A percentile compares a stretch with the other conserved stretches of the same genome.
phyloP scores from a whole-genome alignment of 2,329 filamentous ascomycete genomes.

The Diplodia seriata region DNA sequence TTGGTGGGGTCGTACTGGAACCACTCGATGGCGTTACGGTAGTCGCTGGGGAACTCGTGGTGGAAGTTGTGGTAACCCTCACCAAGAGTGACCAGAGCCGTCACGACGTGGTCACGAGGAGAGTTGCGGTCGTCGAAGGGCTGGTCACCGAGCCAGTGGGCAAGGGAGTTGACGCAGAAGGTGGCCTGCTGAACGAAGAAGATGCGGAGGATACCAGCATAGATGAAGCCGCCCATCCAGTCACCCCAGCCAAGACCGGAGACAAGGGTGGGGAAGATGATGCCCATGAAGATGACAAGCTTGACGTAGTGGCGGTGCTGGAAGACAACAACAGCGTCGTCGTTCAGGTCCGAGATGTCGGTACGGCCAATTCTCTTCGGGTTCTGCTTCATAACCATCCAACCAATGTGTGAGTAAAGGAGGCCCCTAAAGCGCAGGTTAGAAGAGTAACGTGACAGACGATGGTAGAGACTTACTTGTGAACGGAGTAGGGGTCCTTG shows the following conservation, averaged over 20 bases:
- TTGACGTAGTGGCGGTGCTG: constrained; percentile 60
- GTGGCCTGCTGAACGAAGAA: constrained; percentile 62
- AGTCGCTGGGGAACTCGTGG: constrained; percentile 54
- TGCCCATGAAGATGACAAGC: constrained; percentile 56
- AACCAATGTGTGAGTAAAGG: constrained; percentile 59
- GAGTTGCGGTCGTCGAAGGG: constrained; percentile 55
- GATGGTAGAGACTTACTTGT: constrained; percentile 44
- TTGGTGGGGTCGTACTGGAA: constrained; percentile 52
- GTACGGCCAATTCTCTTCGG: constrained; percentile 60
- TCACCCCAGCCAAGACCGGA: constrained; percentile 58
- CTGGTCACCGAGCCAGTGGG: constrained; percentile 60
- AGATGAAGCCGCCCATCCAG: constrained; percentile 59
- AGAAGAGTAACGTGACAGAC: constrained; percentile 17
- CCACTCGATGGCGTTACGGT: constrained; percentile 51
- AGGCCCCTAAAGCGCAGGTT: constrained; percentile 43
- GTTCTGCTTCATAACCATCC: constrained; percentile 64
- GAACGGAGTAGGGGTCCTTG: constrained; percentile 61
- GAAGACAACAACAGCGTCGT: constrained; percentile 58
- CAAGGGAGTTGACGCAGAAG: constrained; percentile 62
- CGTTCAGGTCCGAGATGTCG: constrained; percentile 60
- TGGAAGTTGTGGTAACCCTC: constrained; percentile 56
- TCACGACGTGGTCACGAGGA: constrained; percentile 53
- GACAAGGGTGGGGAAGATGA: constrained; percentile 57
- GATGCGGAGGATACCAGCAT: constrained; percentile 60
- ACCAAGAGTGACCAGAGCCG: constrained; percentile 52